These are phyloP conservation scores for Drechslerella coelobrocha DNA, from an alignment of 2,329 filamentous ascomycete species.

Conservation along the genomic window DNA sequence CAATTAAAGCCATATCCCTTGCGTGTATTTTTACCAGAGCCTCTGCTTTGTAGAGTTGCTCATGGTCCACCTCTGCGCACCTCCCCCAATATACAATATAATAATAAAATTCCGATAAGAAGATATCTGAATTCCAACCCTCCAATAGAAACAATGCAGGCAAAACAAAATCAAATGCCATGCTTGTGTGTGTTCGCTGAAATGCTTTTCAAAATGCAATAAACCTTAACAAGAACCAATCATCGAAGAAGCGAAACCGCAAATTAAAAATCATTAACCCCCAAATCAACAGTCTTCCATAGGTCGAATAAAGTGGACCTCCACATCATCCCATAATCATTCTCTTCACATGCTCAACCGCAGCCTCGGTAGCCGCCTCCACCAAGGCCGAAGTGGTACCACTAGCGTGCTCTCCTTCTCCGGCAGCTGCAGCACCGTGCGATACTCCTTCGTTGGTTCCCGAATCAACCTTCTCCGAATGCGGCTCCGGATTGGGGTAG, in stretches of 20 bases:
- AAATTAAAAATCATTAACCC: neutral
- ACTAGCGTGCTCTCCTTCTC: constrained; percentile 8
- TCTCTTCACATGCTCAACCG: constrained; percentile 28
- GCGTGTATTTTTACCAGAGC: too few species aligned
- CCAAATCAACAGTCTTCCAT: neutral
- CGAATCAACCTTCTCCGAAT: constrained; percentile 30
- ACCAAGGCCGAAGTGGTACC: constrained; percentile 16
- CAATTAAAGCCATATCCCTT: too few species aligned
- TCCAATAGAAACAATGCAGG: too few species aligned
- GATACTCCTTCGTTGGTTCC: neutral
- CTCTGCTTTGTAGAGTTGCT: too few species aligned
- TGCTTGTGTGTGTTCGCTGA: neutral
- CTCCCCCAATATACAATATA: too few species aligned
- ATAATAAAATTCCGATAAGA: too few species aligned
- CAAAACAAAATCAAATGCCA: neutral
- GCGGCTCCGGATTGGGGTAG: constrained; percentile 13
- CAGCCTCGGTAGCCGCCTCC: constrained; percentile 30
- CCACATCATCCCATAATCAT: constrained; percentile 38
- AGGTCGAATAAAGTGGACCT: too few species aligned
- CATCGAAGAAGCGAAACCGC: neutral
- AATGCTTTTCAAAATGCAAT: neutral
- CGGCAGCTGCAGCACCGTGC: too few species aligned
- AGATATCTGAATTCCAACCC: too few species aligned
- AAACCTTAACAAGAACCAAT: neutral
- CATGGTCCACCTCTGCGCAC: too few species aligned